Base-by-base conservation (phyloP, 169 alveolate species). In the Plasmodium vivax region DNA sequence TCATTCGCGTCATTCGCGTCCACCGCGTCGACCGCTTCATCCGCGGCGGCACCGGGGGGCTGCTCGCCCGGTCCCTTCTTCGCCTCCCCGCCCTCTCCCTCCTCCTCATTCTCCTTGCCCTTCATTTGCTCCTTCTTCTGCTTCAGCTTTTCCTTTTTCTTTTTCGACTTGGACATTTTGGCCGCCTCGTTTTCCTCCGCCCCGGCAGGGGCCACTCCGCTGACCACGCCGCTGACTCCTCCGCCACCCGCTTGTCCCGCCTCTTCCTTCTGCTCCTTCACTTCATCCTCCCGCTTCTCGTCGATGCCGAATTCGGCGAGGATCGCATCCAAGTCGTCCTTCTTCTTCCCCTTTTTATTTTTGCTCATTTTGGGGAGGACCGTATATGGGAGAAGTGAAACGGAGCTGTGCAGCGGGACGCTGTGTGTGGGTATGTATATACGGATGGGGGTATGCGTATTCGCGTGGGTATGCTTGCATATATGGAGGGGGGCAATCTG, bases 51-150 rank as follows among this genome's bases (percentile, higher is more conserved):
- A 54, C 8, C 19, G 71, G 71, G 4, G 41, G 45, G 45, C 62
- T 51, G 62, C 19, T 30, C 77, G 38, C 14, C 77, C 77, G 38
- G 73, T 56, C 84, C 94, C 77, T 93, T 94, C 32, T 54, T 92
- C 30, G 82, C 32, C 47, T 88, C 84, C 16, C 77, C 74, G 68
- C 72, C 87, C 27, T 45, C 87, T 58, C 19, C 72, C 36, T 54
- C 56, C 38, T 77, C 94, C 16, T 58, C 93, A 19, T 85, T 77
- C 41, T 81, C 91, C 10, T 93, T 92, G 68, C 30, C 68, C 83
- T 94, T 96, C 92, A 81, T 85, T 72, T 83, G 96, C 75, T 85
- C 95, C 51, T 92, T 93, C 27, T 68, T 77, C 92, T 92, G 91
- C 51, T 82, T 84, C n/a, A 43, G 80, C 79, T 73, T 80, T 83